A percentile compares a stretch with the other conserved stretches of the same genome.
These are phyloP conservation scores for Coemansia furcata DNA, from an alignment of 192 early-diverging fungal species.

Conservation along the genomic window DNA sequence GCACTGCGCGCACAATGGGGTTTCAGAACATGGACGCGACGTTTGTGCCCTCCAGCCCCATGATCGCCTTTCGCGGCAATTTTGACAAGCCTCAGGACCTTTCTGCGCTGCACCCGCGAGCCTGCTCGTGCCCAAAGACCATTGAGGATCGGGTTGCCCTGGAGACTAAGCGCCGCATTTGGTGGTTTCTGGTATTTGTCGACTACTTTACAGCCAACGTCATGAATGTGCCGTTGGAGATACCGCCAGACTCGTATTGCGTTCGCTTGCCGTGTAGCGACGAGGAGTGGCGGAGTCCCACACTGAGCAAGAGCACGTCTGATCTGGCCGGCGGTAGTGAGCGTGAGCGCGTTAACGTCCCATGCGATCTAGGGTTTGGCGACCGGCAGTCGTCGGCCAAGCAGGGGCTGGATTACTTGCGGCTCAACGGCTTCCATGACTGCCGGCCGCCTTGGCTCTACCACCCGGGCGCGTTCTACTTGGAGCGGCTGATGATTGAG, in stretches of 20 bases:
- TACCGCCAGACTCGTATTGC: slow-evolving; percentile 51
- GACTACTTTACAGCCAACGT: slow-evolving; percentile 54
- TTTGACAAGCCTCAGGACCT: slow-evolving; percentile 22
- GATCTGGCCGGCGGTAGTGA: not conserved
- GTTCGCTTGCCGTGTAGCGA: slow-evolving; percentile 54
- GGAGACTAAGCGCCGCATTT: slow-evolving; percentile 47
- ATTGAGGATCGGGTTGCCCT: slow-evolving; percentile 29
- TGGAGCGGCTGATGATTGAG: slow-evolving; percentile 54
- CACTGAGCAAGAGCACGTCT: slow-evolving; percentile 13
- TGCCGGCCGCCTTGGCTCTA: slow-evolving; percentile 51
- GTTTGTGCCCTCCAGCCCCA: slow-evolving; percentile 43
- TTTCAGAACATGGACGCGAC: slow-evolving; percentile 47
- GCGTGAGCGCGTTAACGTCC: not conserved
- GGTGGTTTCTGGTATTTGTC: slow-evolving; percentile 54
- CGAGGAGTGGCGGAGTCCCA: slow-evolving; percentile 41
- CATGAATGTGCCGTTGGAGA: slow-evolving; percentile 54
- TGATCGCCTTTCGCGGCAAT: slow-evolving; percentile 39
- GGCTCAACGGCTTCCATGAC: slow-evolving; percentile 43
- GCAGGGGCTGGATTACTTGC: slow-evolving; percentile 33
- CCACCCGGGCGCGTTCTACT: slow-evolving; percentile 44
- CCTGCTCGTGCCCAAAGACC: slow-evolving; percentile 33
- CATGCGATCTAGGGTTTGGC: slow-evolving; percentile 46
- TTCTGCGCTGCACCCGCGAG: not conserved
- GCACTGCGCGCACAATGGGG: slow-evolving; percentile 48
- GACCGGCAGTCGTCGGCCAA: slow-evolving; percentile 33